Base-by-base conservation (phyloP, 2,329 filamentous ascomycete genomes). In the Gnomoniopsis smithogilvyi region DNA sequence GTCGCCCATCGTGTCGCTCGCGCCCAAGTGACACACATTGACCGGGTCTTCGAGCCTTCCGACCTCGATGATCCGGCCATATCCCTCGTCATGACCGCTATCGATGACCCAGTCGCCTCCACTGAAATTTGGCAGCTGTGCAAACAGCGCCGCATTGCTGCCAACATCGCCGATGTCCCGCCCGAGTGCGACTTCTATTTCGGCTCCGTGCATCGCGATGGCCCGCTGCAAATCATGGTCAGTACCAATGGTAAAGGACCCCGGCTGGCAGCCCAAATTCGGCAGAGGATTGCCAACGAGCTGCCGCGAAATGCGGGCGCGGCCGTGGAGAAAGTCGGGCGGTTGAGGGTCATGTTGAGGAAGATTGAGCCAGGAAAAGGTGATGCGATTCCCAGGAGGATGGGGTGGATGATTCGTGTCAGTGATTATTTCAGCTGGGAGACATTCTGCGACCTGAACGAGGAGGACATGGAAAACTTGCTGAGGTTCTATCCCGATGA, bases 131-230 rank as follows among this genome's bases (percentile, higher is more conserved):
- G 92, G 90, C 94, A 94, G 72, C 82, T 96, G 24, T 98, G 94
- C 82, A 94, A 96, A 73, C 83, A 92, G 72, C 83, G 80, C 61
- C 86, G 86, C 62, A 90, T 98, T 64, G 86, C 92, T 6, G 93
- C 92, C 59, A 99, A 99, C 74, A 96, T 99, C 65, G 95, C 95
- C 65, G 95, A 99, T 71, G 95, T 99, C 3, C 95, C 95, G 0
- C 84, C 92, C 0, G 95, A 99, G 73, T 99, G 95, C 74, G 95
- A 99, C 70, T 99, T 99, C 72, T 99, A 97, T 80, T 99, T 99
- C 76, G 95, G 95, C 63, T 95, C 90, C 71, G 88, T 97, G 43
- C 91, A 99, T 75, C 88, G 95, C 53, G 95, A 99, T 72, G 95
- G 95, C 0, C 95, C 95, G 6, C 76, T 99, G 62, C 95, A 99